phyloP scores from a whole-genome alignment of 768 basidiomycete genomes.

The Austroboletus festivus region DNA sequence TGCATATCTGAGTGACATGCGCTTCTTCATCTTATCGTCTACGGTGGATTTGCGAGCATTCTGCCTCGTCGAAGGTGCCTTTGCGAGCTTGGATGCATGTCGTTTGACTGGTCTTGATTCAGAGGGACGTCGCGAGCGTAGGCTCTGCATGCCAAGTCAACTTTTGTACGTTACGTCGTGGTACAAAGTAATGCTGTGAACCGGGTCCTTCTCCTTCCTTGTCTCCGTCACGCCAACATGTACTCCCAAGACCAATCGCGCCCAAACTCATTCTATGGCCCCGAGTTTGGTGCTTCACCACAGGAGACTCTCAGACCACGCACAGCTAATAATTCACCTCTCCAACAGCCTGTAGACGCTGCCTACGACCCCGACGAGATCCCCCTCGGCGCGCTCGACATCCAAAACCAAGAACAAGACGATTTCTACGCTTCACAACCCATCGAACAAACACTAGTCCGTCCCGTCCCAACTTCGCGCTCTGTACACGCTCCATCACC shows the following conservation, averaged over 20 bases:
- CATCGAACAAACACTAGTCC: conserved; percentile 26
- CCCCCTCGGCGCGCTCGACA: conserved; percentile 29
- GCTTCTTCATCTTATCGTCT: conserved; percentile 93
- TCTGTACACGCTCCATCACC: conserved; percentile 69
- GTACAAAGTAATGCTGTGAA: conserved; percentile 19
- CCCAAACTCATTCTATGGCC: conserved; percentile 33
- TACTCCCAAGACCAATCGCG: conserved; percentile 34
- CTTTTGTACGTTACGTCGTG: too few species aligned
- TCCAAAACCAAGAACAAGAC: conserved; percentile 38
- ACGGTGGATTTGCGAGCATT: conserved; percentile 48
- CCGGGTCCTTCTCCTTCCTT: too few species aligned
- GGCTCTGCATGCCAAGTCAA: conserved; percentile 46
- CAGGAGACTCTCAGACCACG: conserved; percentile 5
- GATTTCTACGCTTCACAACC: conserved; percentile 36
- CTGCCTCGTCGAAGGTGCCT: conserved; percentile 29
- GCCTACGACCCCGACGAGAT: conserved; percentile 41
- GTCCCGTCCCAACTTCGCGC: conserved; percentile 44
- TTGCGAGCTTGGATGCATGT: conserved; percentile 31
- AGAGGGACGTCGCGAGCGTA: conserved; percentile 51
- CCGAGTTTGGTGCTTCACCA: conserved; percentile 24
- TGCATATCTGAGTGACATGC: conserved; percentile 93
- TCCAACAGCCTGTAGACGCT: conserved; percentile 30
- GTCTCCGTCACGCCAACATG: conserved; percentile 27
- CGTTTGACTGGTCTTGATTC: conserved; percentile 38
- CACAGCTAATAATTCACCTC: conserved; percentile 19